Evolutionary conservation across 192 early-diverging fungal genomes (phyloP), one percentile per base, ranked within the genome.

Genomic region (Obelidium mucronatum): DNA sequence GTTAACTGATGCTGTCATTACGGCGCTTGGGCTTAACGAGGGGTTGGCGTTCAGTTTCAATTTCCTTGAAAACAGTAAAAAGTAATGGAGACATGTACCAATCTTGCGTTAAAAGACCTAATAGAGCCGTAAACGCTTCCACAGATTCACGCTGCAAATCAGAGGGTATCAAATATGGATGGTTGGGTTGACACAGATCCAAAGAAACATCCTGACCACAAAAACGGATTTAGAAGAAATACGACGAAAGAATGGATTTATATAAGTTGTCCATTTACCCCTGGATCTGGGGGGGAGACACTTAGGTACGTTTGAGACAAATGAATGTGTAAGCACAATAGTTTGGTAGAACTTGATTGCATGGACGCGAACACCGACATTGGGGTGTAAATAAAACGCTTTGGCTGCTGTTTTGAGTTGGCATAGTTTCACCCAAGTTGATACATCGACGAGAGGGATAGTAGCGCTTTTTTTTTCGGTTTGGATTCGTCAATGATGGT

Each of bases 1-100:
- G 55, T 81, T 81, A 56, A 86, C 78, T n/a, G 81, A 66, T 5
- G 81, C 79, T 28, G 81, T 81, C 5, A 80, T 59, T 3, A 79
- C 34, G 26, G 75, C 83, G 24, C 75, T 73, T 5, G 83, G 51
- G 6, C 79, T 84, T n/a, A n/a, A n/a, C n/a, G n/a, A n/a, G n/a
- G n/a, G n/a, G n/a, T n/a, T n/a, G n/a, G n/a, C n/a, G n/a, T n/a
- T n/a, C n/a, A n/a, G 44, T 35, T 24, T 26, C 31, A 65, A 17
- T n/a, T 24, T 35, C 31, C 13, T 74, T 15, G 35, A 15, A 75
- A 61, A 76, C 6, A 42, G 44, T n/a, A 8, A 30, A 42, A 67
- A 77, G 24, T 40, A 62, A 33, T 8, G 2, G 40, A 31, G 22
- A n/a, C 0, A 26, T n/a, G 58, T 76, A 81, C 78, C 68, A 60